These are phyloP conservation scores for Salmacisia buchloeana DNA, from an alignment of 1,284 basidiomycete species.

Conservation along the genomic window DNA sequence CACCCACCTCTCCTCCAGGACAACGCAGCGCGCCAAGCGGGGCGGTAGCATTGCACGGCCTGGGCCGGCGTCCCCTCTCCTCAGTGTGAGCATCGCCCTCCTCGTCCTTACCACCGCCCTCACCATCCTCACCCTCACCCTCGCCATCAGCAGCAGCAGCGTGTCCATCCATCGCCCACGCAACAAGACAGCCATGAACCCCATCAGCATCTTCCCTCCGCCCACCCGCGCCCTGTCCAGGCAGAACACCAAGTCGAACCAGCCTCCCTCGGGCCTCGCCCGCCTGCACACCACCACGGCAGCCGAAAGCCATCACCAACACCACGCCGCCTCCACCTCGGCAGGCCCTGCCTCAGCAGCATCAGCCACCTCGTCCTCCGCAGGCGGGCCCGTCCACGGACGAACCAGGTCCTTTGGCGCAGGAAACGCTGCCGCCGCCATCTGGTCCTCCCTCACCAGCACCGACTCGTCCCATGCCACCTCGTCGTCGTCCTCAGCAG, in stretches of 20 bases:
- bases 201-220: constrained; percentile 8
- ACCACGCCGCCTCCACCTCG: no score
- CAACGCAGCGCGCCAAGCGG: no score
- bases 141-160: no score
- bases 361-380: not conserved
- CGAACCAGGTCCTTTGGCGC: not conserved
- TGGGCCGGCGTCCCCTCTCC: no score
- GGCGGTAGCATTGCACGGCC: no score
- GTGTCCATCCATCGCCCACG: no score
- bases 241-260: constrained; percentile 1
- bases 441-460: not conserved
- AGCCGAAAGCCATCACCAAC: not conserved
- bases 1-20: no score
- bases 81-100: no score
- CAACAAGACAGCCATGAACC: constrained; percentile 7
- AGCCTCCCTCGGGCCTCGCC: not conserved
- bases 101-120: no score
- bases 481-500: not conserved
- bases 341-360: no score
- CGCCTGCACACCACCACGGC: not conserved
- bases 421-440: not conserved
- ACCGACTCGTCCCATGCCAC: not conserved
- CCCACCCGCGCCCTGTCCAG: constrained; percentile 1
- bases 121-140: no score
- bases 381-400: not conserved